Evolutionary conservation across 805 yeast species (phyloP).

Genomic region (Monosporozyma yasuniensis): DNA sequence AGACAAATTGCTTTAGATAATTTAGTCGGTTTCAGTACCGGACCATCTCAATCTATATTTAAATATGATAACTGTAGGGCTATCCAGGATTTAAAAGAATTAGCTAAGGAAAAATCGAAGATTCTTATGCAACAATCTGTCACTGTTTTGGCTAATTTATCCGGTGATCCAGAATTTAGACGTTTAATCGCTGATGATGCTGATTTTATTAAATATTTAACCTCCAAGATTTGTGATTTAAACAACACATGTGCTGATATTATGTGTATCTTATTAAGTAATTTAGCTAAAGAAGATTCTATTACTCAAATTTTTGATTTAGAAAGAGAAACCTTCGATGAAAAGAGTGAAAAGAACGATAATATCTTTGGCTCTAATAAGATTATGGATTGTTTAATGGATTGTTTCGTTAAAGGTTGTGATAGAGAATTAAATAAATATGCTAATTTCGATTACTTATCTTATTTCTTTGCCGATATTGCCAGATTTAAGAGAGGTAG

Average conservation of each 20-base stretch:
- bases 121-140: conserved; percentile 56
- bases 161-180: conserved; percentile 61
- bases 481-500: conserved; percentile 72
- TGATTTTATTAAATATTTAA: conserved; percentile 42
- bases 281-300: conserved; percentile 69
- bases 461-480: conserved; percentile 83
- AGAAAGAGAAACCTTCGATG: conserved; percentile 24
- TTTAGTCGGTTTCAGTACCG: conserved; percentile 71
- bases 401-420: conserved; percentile 78
- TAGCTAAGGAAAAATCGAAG: conserved; percentile 46
- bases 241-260: conserved; percentile 66
- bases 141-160: conserved; percentile 74
- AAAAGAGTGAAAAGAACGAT: conserved; percentile 30
- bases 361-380: conserved; percentile 45
- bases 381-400: conserved; percentile 75
- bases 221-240: conserved; percentile 42
- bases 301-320: conserved; percentile 45
- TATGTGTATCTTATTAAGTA: conserved; percentile 75
- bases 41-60: conserved; percentile 58
- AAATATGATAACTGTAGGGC: conserved; percentile 61
- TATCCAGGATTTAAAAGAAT: conserved; percentile 56
- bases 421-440: conserved; percentile 60
- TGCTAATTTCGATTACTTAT: conserved; percentile 73
- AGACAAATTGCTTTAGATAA: conserved; percentile 79
- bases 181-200: conserved; percentile 56